phyloP scores from a whole-genome alignment of 2,329 filamentous ascomycete genomes.

The Aspergillus oerlinghausenensis region DNA sequence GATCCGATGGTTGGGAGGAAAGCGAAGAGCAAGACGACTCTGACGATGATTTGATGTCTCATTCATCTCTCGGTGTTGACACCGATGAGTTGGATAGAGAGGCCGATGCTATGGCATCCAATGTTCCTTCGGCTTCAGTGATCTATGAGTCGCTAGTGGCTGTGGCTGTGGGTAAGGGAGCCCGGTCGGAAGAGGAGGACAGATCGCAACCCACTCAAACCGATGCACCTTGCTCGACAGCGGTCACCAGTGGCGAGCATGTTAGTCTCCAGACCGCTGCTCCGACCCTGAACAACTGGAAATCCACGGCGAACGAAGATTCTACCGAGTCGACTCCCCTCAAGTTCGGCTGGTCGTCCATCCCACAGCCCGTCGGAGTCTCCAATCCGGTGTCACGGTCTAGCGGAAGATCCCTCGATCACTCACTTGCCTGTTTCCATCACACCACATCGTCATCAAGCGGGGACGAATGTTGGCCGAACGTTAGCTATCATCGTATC shows the following conservation, averaged over 20 bases:
- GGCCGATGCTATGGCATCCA: background rate
- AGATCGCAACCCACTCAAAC: background rate
- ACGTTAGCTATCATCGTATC: background rate
- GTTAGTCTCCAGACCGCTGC: background rate
- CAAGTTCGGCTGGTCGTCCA: background rate
- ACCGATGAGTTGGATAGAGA: slow-evolving; percentile 5
- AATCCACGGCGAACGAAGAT: background rate
- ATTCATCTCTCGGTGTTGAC: slow-evolving; percentile 5
- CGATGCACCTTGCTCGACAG: background rate
- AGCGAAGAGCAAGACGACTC: slow-evolving; percentile 3
- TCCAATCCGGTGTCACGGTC: background rate
- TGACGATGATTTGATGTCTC: slow-evolving; percentile 6
- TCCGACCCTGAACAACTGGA: background rate
- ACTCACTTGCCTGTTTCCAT: slow-evolving; percentile 3
- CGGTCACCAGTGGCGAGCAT: background rate
- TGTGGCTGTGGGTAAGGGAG: background rate
- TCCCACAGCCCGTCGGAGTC: background rate
- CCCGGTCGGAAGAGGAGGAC: background rate
- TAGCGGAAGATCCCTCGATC: slow-evolving; percentile 5
- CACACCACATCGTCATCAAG: background rate
- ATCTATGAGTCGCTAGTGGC: background rate
- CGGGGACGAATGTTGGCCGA: background rate
- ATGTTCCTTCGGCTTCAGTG: background rate
- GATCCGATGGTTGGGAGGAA: slow-evolving; percentile 5
- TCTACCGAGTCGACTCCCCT: background rate